phyloP scores from a whole-genome alignment of 345 rosid species.

The Excoecaria agallocha region DNA sequence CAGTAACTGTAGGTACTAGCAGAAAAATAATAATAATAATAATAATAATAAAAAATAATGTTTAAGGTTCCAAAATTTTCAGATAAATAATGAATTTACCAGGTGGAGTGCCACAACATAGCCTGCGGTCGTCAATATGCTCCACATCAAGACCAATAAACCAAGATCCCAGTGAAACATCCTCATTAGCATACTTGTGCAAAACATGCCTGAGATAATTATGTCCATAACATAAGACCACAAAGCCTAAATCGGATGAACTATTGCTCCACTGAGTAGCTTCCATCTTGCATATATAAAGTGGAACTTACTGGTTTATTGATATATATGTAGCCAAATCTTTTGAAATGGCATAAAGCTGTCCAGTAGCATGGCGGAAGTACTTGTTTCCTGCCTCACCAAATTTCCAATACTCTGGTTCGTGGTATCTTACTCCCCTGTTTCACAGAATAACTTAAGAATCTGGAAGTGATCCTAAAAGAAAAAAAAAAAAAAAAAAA shows the following conservation, averaged over 20 bases:
- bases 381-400: conserved; percentile 92
- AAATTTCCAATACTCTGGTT: conserved; percentile 95
- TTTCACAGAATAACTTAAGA: conserved; percentile 19
- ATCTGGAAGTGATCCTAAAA: neutral
- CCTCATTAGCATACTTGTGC: conserved; percentile 96
- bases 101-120: conserved; percentile 96
- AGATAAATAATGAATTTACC: conserved; percentile 43
- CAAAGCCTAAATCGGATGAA: conserved; percentile 2
- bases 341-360: conserved; percentile 87
- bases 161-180: conserved; percentile 96
- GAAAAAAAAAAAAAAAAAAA: neutral
- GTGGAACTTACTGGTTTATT: conserved; percentile 74
- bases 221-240: conserved; percentile 6
- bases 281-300: conserved; percentile 8
- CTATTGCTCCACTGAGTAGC: neutral
- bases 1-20: neutral
- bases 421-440: conserved; percentile 97
- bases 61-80: neutral
- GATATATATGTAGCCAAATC: conserved; percentile 93
- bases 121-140: conserved; percentile 88
- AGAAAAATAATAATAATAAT: too few species aligned
- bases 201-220: conserved; percentile 68
- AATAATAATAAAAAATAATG: neutral
- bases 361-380: conserved; percentile 97
- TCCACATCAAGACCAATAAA: conserved; percentile 93